Percentiles rank a stretch among this genome's conserved stretches.
phyloP scores from a whole-genome alignment of 108 stramenopile species.

The Cylindrotheca closterium region DNA sequence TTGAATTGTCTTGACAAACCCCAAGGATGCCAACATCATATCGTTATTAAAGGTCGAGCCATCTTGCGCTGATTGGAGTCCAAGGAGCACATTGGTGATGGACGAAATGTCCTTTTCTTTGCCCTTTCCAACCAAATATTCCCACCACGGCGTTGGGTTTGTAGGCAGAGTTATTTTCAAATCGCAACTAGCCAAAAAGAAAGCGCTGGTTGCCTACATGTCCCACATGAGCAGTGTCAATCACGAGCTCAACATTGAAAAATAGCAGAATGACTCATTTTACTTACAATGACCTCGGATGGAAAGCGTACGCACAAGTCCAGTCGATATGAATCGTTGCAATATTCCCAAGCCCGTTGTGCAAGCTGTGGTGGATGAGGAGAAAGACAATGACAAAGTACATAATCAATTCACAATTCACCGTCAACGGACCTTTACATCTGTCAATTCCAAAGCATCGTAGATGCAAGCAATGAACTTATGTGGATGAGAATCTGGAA shows the following conservation, averaged over 20 bases:
- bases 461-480: slow-evolving; percentile 71
- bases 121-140: slow-evolving; percentile 47
- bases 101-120: slow-evolving; percentile 35
- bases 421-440: slow-evolving; percentile 1
- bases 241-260: background rate
- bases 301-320: slow-evolving; percentile 77
- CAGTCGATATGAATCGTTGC: slow-evolving; percentile 82
- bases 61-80: slow-evolving; percentile 18
- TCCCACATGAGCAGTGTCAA: background rate
- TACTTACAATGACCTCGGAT: slow-evolving; percentile 67
- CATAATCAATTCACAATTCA: background rate
- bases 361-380: slow-evolving; percentile 20
- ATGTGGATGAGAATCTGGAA: slow-evolving; percentile 79
- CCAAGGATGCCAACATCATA: slow-evolving; percentile 21
- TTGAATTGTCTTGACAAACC: slow-evolving; percentile 54
- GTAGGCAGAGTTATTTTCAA: slow-evolving; percentile 43
- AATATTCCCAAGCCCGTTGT: slow-evolving; percentile 84
- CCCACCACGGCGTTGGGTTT: slow-evolving; percentile 65
- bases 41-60: slow-evolving; percentile 5
- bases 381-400: background rate
- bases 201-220: slow-evolving; percentile 53
- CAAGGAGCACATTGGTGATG: slow-evolving; percentile 60
- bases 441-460: slow-evolving; percentile 18
- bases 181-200: slow-evolving; percentile 48
- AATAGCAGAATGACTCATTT: background rate